Base-by-base conservation (phyloP, 1,139 yeast genomes). In the Yamadazyma diddensiae region DNA sequence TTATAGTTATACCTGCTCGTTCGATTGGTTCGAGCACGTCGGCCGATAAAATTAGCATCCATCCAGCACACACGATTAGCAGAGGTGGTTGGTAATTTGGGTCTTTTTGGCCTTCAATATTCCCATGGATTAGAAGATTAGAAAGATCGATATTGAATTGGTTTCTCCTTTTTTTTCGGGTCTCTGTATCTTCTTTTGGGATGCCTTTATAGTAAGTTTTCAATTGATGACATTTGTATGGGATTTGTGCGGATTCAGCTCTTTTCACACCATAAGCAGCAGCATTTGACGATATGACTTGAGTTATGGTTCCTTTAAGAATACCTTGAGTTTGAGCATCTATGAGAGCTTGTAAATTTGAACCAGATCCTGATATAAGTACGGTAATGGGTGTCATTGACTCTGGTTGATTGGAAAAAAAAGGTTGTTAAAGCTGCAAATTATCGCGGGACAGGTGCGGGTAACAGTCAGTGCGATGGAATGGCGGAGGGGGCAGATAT, bases 11-110 rank as follows among this genome's bases (percentile, higher is more conserved):
- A 1, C 73, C 68, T 3, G 73, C 77, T 6, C 70, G 57, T 34
- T 69, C 77, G 28, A 90, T 61, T 2, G 92, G 90, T 29, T 67
- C 64, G 42, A 92, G 66, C 41, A 86, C 87, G 12, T 76, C 68
- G 2, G 88, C 81, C 2, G 96, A 83, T 43, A 92, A 69, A 39
- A 92, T 92, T 36, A 92, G 73, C 92, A 92, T 82, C 97, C 98
- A 92, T 2, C 98, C 98, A 6, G 98, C 98, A 62, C 98, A 92
- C 6, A 92, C 97, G 29, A 92, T 79, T 43, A 92, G 68, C 45
- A 83, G 84, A 3, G 98, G 97, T 46, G 66, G 65, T 26, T 56
- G 59, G 37, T 73, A 67, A 5, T 46, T 41, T 6, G 48, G 40
- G 19, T 47, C 51, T n/a, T 27, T 13, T 2, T 31, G 37, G 11